Evolutionary conservation across 495 filamentous ascomycete genomes (phyloP).

Genomic region (Aspergillus homomorphus): DNA sequence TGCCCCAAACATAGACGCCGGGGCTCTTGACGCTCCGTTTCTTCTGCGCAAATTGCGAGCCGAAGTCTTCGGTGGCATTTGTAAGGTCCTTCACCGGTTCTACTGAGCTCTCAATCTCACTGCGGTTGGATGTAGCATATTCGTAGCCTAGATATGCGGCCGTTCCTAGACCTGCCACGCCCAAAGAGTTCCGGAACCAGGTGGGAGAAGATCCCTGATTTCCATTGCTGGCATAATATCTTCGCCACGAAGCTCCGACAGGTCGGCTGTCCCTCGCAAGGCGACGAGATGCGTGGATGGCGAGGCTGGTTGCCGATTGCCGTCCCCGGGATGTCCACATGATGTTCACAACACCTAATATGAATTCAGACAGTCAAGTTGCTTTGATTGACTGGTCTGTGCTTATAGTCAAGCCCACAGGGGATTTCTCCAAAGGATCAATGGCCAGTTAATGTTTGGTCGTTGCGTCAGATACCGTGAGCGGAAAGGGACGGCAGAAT

Average conservation of each 20-base stretch:
- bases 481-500: conserved; percentile 42
- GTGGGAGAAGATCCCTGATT: conserved; percentile 20
- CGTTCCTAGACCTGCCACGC: conserved; percentile 35
- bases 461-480: conserved; percentile 32
- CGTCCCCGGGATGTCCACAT: conserved; percentile 34
- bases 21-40: conserved; percentile 86
- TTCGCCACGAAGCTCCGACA: conserved; percentile 27
- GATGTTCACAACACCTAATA: conserved; percentile 8
- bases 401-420: background rate
- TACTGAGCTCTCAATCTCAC: conserved; percentile 19
- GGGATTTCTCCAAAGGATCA: conserved; percentile 3
- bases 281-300: conserved; percentile 21
- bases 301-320: conserved; percentile 22
- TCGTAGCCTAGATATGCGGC: conserved; percentile 37
- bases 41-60: conserved; percentile 77
- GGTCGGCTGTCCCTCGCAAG: conserved; percentile 17
- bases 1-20: conserved; percentile 90
- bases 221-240: conserved; percentile 31
- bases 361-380: conserved; percentile 1
- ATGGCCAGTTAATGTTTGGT: conserved; percentile 27
- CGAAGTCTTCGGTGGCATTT: conserved; percentile 55
- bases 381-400: conserved; percentile 7
- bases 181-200: conserved; percentile 38
- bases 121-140: conserved; percentile 25
- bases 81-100: conserved; percentile 25